Conservation (phyloP, 106 monocot genomes). For the Allium cepa region DNA sequence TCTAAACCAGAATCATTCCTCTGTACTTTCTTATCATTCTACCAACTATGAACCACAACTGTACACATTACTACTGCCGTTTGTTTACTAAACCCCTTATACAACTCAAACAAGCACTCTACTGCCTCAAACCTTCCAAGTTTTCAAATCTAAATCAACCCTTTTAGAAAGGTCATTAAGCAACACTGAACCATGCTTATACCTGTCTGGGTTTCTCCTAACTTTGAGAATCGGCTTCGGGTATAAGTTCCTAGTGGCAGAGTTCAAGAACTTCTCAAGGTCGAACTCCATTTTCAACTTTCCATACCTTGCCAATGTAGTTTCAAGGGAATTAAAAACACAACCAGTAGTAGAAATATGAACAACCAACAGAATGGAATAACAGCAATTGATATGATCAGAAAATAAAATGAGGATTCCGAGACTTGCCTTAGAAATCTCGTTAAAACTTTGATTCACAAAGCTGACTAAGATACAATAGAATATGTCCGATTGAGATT, state of each 20-base stretch:
- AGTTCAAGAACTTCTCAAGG: slow-evolving; percentile 44
- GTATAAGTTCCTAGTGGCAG: slow-evolving; percentile 61
- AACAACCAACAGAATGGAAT: too few species aligned
- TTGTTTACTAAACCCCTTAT: slow-evolving; percentile 28
- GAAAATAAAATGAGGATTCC: too few species aligned
- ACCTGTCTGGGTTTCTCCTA: slow-evolving; percentile 47
- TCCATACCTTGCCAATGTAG: slow-evolving; percentile 46
- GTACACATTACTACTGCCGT: slow-evolving; percentile 25
- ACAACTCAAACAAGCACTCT: slow-evolving; percentile 82
- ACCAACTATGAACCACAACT: too few species aligned
- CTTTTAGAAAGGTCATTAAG: slow-evolving; percentile 72
- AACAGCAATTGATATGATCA: too few species aligned
- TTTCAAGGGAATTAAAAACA: too few species aligned
- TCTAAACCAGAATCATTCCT: too few species aligned
- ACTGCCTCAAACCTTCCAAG: slow-evolving; percentile 62
- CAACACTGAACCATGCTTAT: slow-evolving; percentile 45
- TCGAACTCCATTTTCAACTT: slow-evolving; percentile 34
- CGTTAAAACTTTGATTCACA: too few species aligned
- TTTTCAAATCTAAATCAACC: slow-evolving; percentile 49
- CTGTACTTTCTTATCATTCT: too few species aligned
- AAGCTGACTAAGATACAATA: too few species aligned
- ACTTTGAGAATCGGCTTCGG: slow-evolving; percentile 69
- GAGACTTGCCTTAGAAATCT: too few species aligned
- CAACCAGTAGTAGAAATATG: too few species aligned
- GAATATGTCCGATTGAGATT: too few species aligned